Base-by-base conservation (phyloP, 2,329 filamentous ascomycete species). In the Blumeria hordei region DNA sequence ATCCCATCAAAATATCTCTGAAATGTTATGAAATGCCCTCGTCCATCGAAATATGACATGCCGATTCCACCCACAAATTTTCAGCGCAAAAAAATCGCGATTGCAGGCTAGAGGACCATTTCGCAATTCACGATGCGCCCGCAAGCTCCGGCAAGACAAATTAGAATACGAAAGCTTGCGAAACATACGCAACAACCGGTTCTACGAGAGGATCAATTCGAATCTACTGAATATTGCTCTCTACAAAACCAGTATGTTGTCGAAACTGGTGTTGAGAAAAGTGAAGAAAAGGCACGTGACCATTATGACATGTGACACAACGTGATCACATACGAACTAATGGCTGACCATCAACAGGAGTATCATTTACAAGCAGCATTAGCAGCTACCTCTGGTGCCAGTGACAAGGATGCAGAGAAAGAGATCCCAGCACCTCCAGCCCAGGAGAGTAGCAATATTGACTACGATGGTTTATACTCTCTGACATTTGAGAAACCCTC, bases 221-320 rank as follows among this genome's bases (percentile, higher is more conserved):
- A 95, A 67, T 75, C 83, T 66, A 77, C 75, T 65, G 79, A 88
- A 69, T 94, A 95, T 69, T 78, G 81, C 55, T 62, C 63, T 61
- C 78, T 85, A 64, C 81, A 90, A 67, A 84, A 83, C 62, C 83
- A 78, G 73, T 80, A 75, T 71, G 86, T 82, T 65, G 87, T 95
- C 67, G 88, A 92, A 67, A 95, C 88, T 61, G 92, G 92, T 70
- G 92, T 98, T 64, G 92, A 98, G 70, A 88, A 94, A 68, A 85
- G 81, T 60, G 92, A 98, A 71, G 88, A 96, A 78, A 90, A 90
- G 72, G 92, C 59, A 62, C 58, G 59, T 62, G 57, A 53, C 45
- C 53, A 49, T n/a, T 39, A 12, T 18, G 21, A 16, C 59, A 61
- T 61, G 57, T 64, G 60, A 59, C 45, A 37, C 55, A n/a, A 28